Conservation (phyloP, 768 basidiomycete genomes). For the Amanita muscaria region DNA sequence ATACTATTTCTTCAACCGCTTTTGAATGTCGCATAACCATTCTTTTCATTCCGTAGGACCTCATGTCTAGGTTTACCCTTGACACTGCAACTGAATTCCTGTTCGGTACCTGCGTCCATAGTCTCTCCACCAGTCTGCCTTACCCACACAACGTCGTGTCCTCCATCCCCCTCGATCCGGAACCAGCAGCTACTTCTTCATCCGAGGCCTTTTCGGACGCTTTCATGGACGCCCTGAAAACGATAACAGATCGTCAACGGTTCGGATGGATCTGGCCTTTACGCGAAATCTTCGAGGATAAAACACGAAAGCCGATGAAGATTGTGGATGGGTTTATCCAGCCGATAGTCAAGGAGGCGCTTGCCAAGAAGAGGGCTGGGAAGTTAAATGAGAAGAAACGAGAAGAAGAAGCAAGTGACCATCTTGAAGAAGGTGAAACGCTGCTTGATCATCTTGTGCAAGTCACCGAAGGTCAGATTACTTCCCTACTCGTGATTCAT, state of each 20-base stretch:
- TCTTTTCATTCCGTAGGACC: constrained; percentile 28
- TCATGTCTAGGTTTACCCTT: constrained; percentile 54
- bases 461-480: constrained; percentile 32
- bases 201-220: constrained; percentile 36
- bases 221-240: constrained; percentile 38
- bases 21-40: too few species aligned
- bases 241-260: constrained; percentile 33
- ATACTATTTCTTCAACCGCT: constrained; percentile 1
- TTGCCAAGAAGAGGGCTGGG: constrained; percentile 29
- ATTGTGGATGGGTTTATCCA: constrained; percentile 44
- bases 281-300: constrained; percentile 39
- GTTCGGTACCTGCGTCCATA: constrained; percentile 50
- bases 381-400: constrained; percentile 6
- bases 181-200: constrained; percentile 15
- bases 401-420: constrained; percentile 10
- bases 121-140: constrained; percentile 40
- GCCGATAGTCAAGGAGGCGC: constrained; percentile 41
- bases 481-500: too few species aligned
- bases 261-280: constrained; percentile 47
- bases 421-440: constrained; percentile 34
- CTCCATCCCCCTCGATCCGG: not conserved
- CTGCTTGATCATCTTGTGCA: constrained; percentile 50
- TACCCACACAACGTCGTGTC: constrained; percentile 37
- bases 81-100: constrained; percentile 62
- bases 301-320: constrained; percentile 39